These are phyloP conservation scores for Achlya hypogyna DNA, from an alignment of 352 stramenopile genomes.

Conservation along the genomic window DNA sequence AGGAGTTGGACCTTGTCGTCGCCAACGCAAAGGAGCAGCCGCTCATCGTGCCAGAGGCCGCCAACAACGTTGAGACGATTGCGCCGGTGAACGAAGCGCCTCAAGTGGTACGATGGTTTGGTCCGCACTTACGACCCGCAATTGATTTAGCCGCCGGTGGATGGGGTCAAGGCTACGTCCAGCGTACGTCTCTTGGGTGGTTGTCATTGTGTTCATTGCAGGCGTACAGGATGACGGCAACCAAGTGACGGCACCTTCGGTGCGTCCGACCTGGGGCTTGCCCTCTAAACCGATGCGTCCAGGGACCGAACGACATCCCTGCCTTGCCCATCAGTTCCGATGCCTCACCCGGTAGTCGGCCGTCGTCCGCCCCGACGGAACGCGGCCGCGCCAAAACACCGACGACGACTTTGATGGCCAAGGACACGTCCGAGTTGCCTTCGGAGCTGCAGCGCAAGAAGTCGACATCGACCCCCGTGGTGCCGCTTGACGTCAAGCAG, in stretches of 20 bases:
- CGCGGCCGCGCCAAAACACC: background rate
- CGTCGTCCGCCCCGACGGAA: background rate
- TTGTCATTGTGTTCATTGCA: too few species aligned
- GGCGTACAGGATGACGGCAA: too few species aligned
- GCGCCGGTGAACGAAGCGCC: background rate
- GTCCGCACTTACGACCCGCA: background rate
- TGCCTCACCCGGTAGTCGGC: background rate
- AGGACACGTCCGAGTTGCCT: background rate
- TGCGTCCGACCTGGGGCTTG: background rate
- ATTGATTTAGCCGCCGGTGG: background rate
- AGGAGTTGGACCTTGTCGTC: too few species aligned
- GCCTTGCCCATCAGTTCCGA: background rate
- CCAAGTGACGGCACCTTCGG: too few species aligned
- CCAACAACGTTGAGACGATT: slow-evolving; percentile 1
- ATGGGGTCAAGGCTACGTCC: background rate
- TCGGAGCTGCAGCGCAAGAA: background rate
- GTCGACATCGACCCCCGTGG: background rate
- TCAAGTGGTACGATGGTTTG: background rate
- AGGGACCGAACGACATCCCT: background rate
- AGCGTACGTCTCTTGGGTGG: too few species aligned
- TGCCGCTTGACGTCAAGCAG: background rate
- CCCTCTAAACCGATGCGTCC: background rate
- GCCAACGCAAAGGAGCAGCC: background rate
- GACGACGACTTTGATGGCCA: background rate
- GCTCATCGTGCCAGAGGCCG: background rate